Evolutionary conservation across 129 eudicot genomes (phyloP), one percentile per base, ranked within the genome.

Genomic region (Arctium minus): DNA sequence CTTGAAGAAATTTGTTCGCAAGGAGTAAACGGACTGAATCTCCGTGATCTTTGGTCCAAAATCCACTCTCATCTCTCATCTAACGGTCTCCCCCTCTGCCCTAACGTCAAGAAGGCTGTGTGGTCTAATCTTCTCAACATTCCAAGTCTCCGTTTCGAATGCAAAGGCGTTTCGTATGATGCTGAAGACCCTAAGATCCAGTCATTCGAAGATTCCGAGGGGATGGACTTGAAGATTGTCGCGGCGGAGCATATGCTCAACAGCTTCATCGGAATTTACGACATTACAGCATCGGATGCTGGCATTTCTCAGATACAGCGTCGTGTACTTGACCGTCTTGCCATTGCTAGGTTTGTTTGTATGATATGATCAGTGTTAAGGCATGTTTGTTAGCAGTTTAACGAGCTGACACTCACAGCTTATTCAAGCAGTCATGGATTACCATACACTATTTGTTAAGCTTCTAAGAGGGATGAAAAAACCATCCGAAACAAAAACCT

Each of bases 1-100:
- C 73, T 95, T 0, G 97, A 93, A 74, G 97, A 93, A 80, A 85
- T 96, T n/a, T 96, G 97, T 83, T 86, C 91, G 2, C 87, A 73
- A 62, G 94, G 93, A 42, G 83, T 77, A 5, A 65, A 60, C 17
- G 97, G 99, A 0, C 86, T 93, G 12, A 74, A 86, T 15, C 84
- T 93, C 78, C 74, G 81, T 12, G 30, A 44, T 50, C 91, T 96
- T 0, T 93, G 93, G 93, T 62, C 90, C 30, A 91, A 87, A 65
- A 89, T 95, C 78, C 73, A 75, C 53, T 8, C 89, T 1, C 73
- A 86, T 31, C 87, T 90, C 48, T 74, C 89, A 65, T 78, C 86
- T 31, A 77, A 79, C 3, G 92, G 94, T 56, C 89, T 94, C 73
- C 68, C 76, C 6, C 83, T 88, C 69, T 79, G 89, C 86, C 75